Percentiles rank a stretch among this genome's conserved stretches.
These are phyloP conservation scores for Lactarius indigo DNA, from an alignment of 768 basidiomycete species.

Conservation along the genomic window DNA sequence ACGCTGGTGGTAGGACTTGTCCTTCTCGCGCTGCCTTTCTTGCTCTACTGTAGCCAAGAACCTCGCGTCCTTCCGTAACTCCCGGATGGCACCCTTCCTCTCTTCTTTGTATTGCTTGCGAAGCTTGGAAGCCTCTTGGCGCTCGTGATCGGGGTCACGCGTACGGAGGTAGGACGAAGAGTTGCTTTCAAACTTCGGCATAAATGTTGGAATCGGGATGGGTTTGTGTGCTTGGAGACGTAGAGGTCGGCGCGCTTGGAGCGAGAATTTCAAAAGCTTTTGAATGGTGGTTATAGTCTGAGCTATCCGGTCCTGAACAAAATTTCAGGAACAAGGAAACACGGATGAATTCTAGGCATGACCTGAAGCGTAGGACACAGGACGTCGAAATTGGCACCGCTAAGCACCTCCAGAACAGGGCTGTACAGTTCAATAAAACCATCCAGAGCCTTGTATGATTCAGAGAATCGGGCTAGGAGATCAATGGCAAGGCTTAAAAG, in stretches of 20 bases:
- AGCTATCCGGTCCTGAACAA: constrained; percentile 7
- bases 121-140: constrained; percentile 82
- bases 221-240: constrained; percentile 90
- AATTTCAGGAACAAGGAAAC: constrained; percentile 1
- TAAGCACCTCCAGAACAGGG: constrained; percentile 61
- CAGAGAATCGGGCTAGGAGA: constrained; percentile 64
- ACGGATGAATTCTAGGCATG: constrained; percentile 19
- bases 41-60: constrained; percentile 90
- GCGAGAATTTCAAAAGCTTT: constrained; percentile 70
- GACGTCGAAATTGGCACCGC: constrained; percentile 42
- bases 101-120: constrained; percentile 91
- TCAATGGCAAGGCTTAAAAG: constrained; percentile 59
- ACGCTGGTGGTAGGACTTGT: constrained; percentile 68
- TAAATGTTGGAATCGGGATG: constrained; percentile 89
- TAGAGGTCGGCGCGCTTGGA: constrained; percentile 72
- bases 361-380: constrained; percentile 59
- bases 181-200: constrained; percentile 86
- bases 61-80: constrained; percentile 90
- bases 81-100: constrained; percentile 92
- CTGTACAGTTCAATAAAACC: constrained; percentile 84
- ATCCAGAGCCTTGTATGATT: constrained; percentile 71
- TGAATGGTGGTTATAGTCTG: constrained; percentile 28
- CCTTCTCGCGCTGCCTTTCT: constrained; percentile 82
- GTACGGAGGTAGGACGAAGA: constrained; percentile 71
- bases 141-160: constrained; percentile 90